phyloP scores from a whole-genome alignment of 1,284 basidiomycete genomes.

The Heterobasidion irregulare region DNA sequence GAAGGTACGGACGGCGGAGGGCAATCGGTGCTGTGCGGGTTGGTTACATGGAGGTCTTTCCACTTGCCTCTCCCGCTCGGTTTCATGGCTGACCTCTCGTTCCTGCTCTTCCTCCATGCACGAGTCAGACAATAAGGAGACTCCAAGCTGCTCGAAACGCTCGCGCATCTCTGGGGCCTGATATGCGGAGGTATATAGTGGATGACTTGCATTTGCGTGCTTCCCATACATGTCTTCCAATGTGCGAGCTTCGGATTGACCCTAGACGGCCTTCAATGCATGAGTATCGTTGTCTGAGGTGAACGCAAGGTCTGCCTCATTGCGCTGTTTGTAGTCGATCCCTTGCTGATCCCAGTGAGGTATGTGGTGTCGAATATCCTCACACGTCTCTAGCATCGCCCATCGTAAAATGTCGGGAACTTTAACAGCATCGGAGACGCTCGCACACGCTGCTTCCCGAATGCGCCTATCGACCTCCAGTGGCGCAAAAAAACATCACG shows the following conservation, averaged over 20 bases:
- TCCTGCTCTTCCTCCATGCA: conserved; percentile 41
- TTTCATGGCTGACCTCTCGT: conserved; percentile 35
- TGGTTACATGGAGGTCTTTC: conserved; percentile 23
- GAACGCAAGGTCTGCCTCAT: conserved; percentile 5
- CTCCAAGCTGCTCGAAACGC: conserved; percentile 21
- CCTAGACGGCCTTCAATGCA: conserved; percentile 22
- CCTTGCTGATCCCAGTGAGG: conserved; percentile 44
- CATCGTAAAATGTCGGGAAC: conserved; percentile 33
- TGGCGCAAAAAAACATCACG: conserved; percentile 41
- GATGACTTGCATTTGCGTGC: conserved; percentile 25
- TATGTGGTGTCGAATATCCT: conserved; percentile 28
- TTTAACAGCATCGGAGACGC: conserved; percentile 9
- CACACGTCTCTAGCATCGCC: conserved; percentile 37
- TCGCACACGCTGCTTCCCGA: conserved; percentile 17
- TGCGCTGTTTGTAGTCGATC: conserved; percentile 21
- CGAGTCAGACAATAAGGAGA: conserved; percentile 10
- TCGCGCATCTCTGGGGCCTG: conserved; percentile 16
- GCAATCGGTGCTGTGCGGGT: conserved; percentile 17
- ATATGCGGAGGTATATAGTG: conserved; percentile 15
- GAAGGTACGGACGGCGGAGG: conserved; percentile 20
- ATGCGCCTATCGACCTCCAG: conserved; percentile 35
- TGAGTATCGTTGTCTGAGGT: conserved; percentile 1
- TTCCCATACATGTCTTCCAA: conserved; percentile 34
- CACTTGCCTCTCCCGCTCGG: conserved; percentile 30
- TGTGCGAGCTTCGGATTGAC: conserved; percentile 28